phyloP scores from a whole-genome alignment of 1,284 basidiomycete genomes.

The Wolfiporia cocos region DNA sequence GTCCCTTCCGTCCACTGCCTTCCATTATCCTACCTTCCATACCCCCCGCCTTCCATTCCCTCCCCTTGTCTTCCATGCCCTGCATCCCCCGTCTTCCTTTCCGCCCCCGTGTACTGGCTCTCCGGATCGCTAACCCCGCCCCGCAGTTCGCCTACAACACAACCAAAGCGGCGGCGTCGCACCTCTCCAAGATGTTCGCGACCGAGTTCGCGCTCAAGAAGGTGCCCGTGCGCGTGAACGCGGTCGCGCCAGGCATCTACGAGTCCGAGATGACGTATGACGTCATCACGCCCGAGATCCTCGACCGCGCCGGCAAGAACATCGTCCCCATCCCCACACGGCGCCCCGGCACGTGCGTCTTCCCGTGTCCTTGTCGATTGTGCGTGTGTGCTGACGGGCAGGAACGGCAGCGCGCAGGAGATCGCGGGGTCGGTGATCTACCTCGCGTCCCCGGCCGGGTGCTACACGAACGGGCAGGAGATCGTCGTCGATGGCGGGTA shows the following conservation, averaged over 20 bases:
- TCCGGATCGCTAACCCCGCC: too few species aligned
- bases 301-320: constrained; percentile 42
- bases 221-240: constrained; percentile 64
- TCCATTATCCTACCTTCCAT: too few species aligned
- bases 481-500: constrained; percentile 73
- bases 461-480: constrained; percentile 71
- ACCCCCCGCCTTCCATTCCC: too few species aligned
- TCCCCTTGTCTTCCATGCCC: too few species aligned
- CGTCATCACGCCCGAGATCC: constrained; percentile 34
- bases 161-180: constrained; percentile 68
- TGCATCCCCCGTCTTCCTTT: too few species aligned
- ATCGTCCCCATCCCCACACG: constrained; percentile 52
- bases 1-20: too few species aligned
- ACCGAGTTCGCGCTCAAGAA: constrained; percentile 68
- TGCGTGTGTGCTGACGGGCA: too few species aligned
- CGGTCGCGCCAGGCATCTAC: constrained; percentile 70
- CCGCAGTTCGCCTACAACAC: constrained; percentile 73
- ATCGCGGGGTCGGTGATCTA: constrained; percentile 73
- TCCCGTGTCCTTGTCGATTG: neutral
- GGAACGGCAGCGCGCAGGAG: constrained; percentile 37
- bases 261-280: constrained; percentile 71
- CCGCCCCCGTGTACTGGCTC: too few species aligned
- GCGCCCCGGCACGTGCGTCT: constrained; percentile 23
- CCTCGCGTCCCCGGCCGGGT: constrained; percentile 63
- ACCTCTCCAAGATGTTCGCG: constrained; percentile 68